A percentile compares a stretch with the other conserved stretches of the same genome.
Conservation (phyloP, 179 eudicot species). For the Drosera spatulata region DNA sequence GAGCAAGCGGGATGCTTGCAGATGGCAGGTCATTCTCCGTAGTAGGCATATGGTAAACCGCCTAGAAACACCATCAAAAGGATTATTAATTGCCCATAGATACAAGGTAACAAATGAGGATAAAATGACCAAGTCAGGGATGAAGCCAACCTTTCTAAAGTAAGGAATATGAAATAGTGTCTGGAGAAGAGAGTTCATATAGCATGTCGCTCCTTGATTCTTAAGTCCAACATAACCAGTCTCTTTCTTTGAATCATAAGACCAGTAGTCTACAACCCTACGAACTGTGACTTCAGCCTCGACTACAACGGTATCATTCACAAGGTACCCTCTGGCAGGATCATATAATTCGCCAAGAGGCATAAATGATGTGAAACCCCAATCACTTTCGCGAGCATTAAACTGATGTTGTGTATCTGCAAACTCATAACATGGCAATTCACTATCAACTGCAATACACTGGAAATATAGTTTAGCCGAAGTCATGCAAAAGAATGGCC, state of each 20-base stretch:
- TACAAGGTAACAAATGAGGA: not conserved
- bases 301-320: conserved; percentile 58
- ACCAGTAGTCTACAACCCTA: conserved; percentile 58
- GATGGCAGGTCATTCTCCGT: conserved; percentile 80
- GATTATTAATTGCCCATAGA: not conserved
- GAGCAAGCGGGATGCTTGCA: conserved; percentile 85
- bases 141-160: conserved; percentile 61
- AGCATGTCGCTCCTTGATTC: conserved; percentile 96
- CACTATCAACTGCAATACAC: not conserved
- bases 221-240: conserved; percentile 94
- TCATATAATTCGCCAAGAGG: conserved; percentile 79
- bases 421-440: conserved; percentile 4
- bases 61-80: conserved; percentile 26
- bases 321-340: conserved; percentile 60
- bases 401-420: conserved; percentile 90
- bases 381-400: conserved; percentile 79
- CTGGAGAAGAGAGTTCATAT: conserved; percentile 88
- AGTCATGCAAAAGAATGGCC: too few species aligned
- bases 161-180: conserved; percentile 85
- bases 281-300: conserved; percentile 90
- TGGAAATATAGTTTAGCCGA: too few species aligned
- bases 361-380: conserved; percentile 95
- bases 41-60: conserved; percentile 94
- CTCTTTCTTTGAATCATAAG: conserved; percentile 87
- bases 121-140: not conserved